Evolutionary conservation across 1,284 basidiomycete genomes (phyloP).

Genomic region (Ustilago cynodontis): DNA sequence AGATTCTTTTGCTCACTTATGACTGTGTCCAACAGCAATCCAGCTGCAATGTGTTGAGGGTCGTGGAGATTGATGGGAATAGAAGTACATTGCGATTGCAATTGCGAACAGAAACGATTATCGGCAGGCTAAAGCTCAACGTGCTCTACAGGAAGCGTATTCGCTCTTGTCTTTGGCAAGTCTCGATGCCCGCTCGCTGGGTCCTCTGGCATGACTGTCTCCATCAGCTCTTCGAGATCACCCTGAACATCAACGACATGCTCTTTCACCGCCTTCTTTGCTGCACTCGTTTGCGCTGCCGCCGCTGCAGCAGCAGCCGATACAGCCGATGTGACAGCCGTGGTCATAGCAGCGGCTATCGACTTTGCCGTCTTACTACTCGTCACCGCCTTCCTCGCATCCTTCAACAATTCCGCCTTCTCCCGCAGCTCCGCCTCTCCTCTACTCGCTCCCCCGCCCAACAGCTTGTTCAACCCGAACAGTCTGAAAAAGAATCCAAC

Average conservation of each 20-base stretch:
- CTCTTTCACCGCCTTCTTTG: conserved; percentile 16
- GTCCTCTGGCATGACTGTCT: conserved; percentile 23
- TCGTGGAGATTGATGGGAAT: background rate
- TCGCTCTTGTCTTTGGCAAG: conserved; percentile 16
- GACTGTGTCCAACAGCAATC: background rate
- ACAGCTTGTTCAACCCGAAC: conserved; percentile 37
- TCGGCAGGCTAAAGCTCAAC: conserved; percentile 24
- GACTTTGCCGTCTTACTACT: conserved; percentile 7
- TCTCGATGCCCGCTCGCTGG: conserved; percentile 6
- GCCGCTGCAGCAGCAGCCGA: conserved; percentile 16
- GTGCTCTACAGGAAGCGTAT: conserved; percentile 39
- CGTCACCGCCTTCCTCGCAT: conserved; percentile 10
- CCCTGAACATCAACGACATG: conserved; percentile 30
- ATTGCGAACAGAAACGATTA: background rate
- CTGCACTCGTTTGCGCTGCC: conserved; percentile 23
- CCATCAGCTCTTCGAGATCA: conserved; percentile 32
- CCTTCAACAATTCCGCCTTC: conserved; percentile 29
- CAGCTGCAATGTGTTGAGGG: background rate
- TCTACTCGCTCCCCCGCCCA: conserved; percentile 28
- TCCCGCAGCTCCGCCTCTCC: conserved; percentile 29
- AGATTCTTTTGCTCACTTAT: background rate
- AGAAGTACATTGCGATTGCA: conserved; percentile 5
- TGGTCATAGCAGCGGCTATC: conserved; percentile 14
- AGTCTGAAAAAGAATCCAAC: conserved; percentile 51
- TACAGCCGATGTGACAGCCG: conserved; percentile 24